A percentile compares a stretch with the other conserved stretches of the same genome.
Conservation (phyloP, 495 filamentous ascomycete species). For the Annulohypoxylon bovei region DNA sequence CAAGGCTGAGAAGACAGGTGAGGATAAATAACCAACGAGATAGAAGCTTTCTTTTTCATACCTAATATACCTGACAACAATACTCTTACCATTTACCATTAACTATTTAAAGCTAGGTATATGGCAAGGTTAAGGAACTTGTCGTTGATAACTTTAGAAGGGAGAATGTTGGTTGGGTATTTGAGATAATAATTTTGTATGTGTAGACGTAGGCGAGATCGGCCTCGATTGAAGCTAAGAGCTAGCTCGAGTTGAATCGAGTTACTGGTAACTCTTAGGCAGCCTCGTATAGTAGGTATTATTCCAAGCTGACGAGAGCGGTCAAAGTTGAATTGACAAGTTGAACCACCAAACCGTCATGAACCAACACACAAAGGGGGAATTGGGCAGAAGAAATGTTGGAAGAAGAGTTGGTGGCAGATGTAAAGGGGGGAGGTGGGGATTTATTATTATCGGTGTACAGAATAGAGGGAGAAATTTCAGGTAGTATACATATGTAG, state of each 20-base stretch:
- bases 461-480: conserved; percentile 25
- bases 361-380: conserved; percentile 9
- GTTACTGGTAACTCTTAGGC: not conserved
- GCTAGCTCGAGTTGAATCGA: not conserved
- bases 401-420: conserved; percentile 6
- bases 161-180: not conserved
- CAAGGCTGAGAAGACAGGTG: not conserved
- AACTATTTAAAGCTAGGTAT: not conserved
- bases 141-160: not conserved
- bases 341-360: conserved; percentile 3
- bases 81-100: not conserved
- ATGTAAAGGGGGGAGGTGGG: conserved; percentile 22
- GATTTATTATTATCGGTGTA: conserved; percentile 26
- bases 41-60: not conserved
- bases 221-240: not conserved
- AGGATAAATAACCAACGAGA: not conserved
- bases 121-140: not conserved
- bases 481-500: not conserved
- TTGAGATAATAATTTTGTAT: not conserved
- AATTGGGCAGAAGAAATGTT: conserved; percentile 1
- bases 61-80: not conserved
- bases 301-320: conserved; percentile 1
- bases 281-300: not conserved
- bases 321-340: not conserved
- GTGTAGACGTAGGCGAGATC: not conserved